phyloP scores from a whole-genome alignment of 306 rosid species.

The Prunus salicina region DNA sequence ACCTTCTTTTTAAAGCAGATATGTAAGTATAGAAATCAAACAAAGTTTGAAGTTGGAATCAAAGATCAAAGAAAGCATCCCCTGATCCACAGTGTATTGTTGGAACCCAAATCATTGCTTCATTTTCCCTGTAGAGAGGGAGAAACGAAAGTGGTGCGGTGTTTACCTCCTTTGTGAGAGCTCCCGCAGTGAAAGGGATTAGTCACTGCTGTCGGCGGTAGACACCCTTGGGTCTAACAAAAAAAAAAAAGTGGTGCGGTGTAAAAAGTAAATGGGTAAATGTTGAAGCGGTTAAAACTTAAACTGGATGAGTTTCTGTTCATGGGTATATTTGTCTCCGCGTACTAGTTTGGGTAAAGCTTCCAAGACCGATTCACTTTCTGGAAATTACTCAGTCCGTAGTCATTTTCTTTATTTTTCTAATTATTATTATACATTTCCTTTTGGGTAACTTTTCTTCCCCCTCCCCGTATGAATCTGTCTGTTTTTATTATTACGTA shows the following conservation, averaged over 20 bases:
- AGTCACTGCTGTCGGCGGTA: too few relatives aligned
- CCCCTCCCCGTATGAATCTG: not conserved
- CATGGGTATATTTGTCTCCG: conserved; percentile 22
- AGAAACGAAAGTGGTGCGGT: too few relatives aligned
- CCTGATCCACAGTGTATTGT: too few relatives aligned
- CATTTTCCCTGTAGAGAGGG: too few relatives aligned
- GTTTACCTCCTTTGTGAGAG: too few relatives aligned
- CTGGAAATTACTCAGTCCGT: not conserved
- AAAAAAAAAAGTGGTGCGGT: too few relatives aligned
- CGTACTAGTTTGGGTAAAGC: not conserved
- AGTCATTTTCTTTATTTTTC: not conserved
- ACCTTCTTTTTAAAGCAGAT: not conserved
- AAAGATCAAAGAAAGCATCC: not conserved
- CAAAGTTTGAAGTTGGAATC: not conserved
- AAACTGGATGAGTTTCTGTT: not conserved
- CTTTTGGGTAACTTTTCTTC: conserved; percentile 9
- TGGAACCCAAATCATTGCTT: too few relatives aligned
- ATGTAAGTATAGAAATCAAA: too few relatives aligned
- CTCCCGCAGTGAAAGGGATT: too few relatives aligned
- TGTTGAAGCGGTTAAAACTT: not conserved
- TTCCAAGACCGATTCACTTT: conserved; percentile 10
- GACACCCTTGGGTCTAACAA: too few relatives aligned
- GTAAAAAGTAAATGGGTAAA: too few relatives aligned
- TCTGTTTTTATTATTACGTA: not conserved
- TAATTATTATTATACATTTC: not conserved